Conservation (phyloP, 495 filamentous ascomycete genomes). For the Clohesyomyces aquaticus region DNA sequence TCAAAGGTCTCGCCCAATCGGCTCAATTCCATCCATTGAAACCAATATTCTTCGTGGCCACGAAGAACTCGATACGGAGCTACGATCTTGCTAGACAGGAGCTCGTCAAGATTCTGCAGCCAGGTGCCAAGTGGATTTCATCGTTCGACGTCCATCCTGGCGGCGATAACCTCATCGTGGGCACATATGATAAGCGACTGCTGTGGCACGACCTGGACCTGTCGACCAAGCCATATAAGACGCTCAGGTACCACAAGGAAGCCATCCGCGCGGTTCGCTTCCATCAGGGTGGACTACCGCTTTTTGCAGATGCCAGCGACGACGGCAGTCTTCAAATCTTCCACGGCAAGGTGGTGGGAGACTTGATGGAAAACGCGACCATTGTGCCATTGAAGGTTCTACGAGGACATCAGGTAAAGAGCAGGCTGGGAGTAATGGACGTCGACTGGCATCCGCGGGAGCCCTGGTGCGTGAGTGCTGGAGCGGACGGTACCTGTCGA, state of each 20-base stretch:
- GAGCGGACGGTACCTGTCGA: slow-evolving; percentile 87
- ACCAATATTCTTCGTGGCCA: slow-evolving; percentile 93
- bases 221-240: slow-evolving; percentile 88
- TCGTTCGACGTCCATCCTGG: slow-evolving; percentile 90
- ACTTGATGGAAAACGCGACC: slow-evolving; percentile 91
- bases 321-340: slow-evolving; percentile 94
- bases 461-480: slow-evolving; percentile 91
- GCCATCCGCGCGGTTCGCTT: slow-evolving; percentile 87
- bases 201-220: slow-evolving; percentile 98
- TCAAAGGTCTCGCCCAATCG: slow-evolving; percentile 84
- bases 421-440: slow-evolving; percentile 86
- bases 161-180: slow-evolving; percentile 91
- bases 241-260: slow-evolving; percentile 87
- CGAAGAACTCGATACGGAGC: slow-evolving; percentile 84
- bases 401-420: slow-evolving; percentile 79
- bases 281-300: slow-evolving; percentile 79
- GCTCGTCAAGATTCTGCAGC: slow-evolving; percentile 86
- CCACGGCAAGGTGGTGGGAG: slow-evolving; percentile 91
- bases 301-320: slow-evolving; percentile 92
- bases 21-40: slow-evolving; percentile 92
- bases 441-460: slow-evolving; percentile 92
- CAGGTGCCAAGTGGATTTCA: slow-evolving; percentile 93
- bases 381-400: slow-evolving; percentile 96
- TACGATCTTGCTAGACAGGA: slow-evolving; percentile 91
- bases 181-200: slow-evolving; percentile 89